A percentile compares a stretch with the other conserved stretches of the same genome.
Conservation (phyloP, 352 stramenopile species). For the Blastocystis sp. region DNA sequence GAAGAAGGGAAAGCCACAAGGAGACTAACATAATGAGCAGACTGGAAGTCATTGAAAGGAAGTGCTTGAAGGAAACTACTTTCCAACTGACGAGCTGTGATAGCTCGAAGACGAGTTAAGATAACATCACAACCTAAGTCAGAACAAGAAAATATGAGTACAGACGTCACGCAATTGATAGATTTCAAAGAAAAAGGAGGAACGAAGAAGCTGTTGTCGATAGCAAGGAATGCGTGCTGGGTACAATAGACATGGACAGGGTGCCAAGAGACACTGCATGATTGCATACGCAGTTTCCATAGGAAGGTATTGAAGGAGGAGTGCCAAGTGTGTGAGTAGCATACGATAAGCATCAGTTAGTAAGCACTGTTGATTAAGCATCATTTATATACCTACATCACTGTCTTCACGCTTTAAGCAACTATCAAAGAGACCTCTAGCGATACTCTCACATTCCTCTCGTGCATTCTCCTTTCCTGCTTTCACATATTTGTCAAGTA, state of each 20-base stretch:
- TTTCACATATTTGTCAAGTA: conserved; percentile 22
- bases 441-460: not conserved
- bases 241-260: conserved; percentile 15
- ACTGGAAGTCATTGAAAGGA: not conserved
- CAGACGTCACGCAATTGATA: not conserved
- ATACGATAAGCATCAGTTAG: not conserved
- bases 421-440: not conserved
- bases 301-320: conserved; percentile 19
- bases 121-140: not conserved
- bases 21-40: not conserved
- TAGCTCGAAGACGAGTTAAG: not conserved
- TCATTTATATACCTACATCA: not conserved
- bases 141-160: not conserved
- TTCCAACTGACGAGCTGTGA: not conserved
- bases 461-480: not conserved
- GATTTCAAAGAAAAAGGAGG: conserved; percentile 50
- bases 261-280: not conserved
- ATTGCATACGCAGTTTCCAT: not conserved
- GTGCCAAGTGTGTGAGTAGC: not conserved
- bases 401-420: not conserved
- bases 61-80: not conserved
- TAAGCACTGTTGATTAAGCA: not conserved
- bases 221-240: not conserved
- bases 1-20: conserved; percentile 9
- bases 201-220: conserved; percentile 28